Evolutionary conservation across 2,329 filamentous ascomycete species (phyloP).

Genomic region (Calonectria hawksworthii): DNA sequence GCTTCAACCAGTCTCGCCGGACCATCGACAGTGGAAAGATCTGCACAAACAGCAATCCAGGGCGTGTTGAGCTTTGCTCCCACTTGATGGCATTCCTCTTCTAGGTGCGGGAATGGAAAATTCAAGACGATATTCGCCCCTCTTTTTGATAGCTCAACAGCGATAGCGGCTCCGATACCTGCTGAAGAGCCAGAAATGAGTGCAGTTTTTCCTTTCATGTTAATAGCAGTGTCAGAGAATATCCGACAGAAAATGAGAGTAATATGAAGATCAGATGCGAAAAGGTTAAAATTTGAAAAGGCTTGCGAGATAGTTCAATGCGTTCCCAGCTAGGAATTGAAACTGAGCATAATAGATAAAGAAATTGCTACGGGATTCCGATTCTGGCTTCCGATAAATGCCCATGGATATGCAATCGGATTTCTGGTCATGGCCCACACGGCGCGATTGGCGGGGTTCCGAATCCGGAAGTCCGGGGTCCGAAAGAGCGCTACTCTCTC

Average conservation of each 20-base stretch:
- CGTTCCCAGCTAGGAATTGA: too few relatives aligned
- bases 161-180: slow-evolving; percentile 7
- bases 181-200: slow-evolving; percentile 6
- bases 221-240: not conserved
- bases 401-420: too few relatives aligned
- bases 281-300: not conserved
- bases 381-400: too few relatives aligned
- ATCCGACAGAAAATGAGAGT: not conserved
- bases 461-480: slow-evolving; percentile 1
- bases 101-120: not conserved
- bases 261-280: not conserved
- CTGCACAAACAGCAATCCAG: slow-evolving; percentile 12
- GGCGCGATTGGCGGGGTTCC: not conserved
- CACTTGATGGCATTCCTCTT: not conserved
- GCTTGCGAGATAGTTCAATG: too few relatives aligned
- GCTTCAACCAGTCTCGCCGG: not conserved
- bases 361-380: too few relatives aligned
- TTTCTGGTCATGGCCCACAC: not conserved
- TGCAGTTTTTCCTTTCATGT: slow-evolving; percentile 6
- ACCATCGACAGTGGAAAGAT: slow-evolving; percentile 1
- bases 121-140: slow-evolving; percentile 17
- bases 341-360: too few relatives aligned
- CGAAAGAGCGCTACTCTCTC: not conserved
- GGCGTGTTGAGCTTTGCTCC: not conserved
- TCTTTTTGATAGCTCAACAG: not conserved